Evolutionary conservation across 208 protist genomes (phyloP).

Genomic region (Acanthamoeba royreba): DNA sequence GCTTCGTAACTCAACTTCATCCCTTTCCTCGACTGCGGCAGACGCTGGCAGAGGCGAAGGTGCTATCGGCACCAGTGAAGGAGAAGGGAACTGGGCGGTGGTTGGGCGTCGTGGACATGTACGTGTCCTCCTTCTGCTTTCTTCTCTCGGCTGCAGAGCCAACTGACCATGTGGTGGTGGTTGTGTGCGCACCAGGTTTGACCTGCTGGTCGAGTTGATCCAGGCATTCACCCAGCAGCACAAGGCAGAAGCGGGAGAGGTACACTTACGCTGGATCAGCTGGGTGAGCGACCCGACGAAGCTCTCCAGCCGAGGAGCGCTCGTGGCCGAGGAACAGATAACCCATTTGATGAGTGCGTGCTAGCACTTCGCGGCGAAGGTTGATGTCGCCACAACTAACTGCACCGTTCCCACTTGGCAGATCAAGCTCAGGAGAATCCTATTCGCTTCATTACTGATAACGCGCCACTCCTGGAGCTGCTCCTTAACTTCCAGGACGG

Average conservation of each 20-base stretch:
- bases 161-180: background rate
- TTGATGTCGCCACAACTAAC: background rate
- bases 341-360: background rate
- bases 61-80: background rate
- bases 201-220: background rate
- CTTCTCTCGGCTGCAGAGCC: background rate
- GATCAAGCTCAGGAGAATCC: background rate
- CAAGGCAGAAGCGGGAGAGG: background rate
- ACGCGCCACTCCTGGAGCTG: background rate
- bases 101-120: background rate
- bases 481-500: background rate
- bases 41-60: background rate
- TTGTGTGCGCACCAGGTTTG: background rate
- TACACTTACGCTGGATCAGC: background rate
- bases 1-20: no score
- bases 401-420: background rate
- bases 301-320: background rate
- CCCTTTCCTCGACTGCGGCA: background rate
- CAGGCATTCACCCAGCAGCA: background rate
- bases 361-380: background rate
- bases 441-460: background rate
- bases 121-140: background rate
- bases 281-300: background rate
- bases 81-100: background rate
- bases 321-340: background rate